Evolutionary conservation across 495 filamentous ascomycete species (phyloP), one percentile per base, ranked within the genome.

Genomic region (Penicillium dipodomyicola): DNA sequence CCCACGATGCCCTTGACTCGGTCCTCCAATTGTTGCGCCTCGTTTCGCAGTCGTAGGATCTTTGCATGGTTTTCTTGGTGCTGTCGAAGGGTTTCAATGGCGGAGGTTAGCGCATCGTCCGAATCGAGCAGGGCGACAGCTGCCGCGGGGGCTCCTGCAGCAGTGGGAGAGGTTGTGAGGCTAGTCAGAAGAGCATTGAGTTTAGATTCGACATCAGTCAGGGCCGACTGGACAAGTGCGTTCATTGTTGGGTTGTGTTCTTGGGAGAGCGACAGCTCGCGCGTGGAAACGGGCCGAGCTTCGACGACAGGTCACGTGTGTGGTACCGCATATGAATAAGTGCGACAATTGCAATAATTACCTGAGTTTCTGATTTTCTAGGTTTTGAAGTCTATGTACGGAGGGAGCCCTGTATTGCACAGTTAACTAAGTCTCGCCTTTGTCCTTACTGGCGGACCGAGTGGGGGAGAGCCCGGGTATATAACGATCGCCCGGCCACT

Each of bases 51-150:
- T 14, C 56, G 59, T 1, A 78, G 61, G 40, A 77, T 73, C 32
- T 60, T 72, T 3, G 70, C 65, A 50, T 79, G 71, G 56, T 78
- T 79, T 35, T 60, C 63, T 58, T 79, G 77, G 64, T 79, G 77
- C 22, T 56, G 63, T 50, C 73, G 71, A 9, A 79, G 72, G 5
- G 70, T 74, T 14, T 71, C 59, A 37, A 79, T 64, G 23, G 74
- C 62, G 19, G 72, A 67, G 41, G 73, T 69, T 33, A 79, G 50
- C 11, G 58, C 56, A 61, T 78, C 74, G 64, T 79, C 77, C 3
- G 75, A 74, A 32, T 70, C 62, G 14, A 79, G 65, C n/a, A 79
- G 66, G 49, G 67, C 64, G 37, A 68, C 33, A 2, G 75, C 74
- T 1, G 75, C 74, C 9, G 70, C 62, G 14, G 77, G 75, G 4